These are phyloP conservation scores for Saraca asoca DNA, from an alignment of 331 rosid species.

Conservation along the genomic window DNA sequence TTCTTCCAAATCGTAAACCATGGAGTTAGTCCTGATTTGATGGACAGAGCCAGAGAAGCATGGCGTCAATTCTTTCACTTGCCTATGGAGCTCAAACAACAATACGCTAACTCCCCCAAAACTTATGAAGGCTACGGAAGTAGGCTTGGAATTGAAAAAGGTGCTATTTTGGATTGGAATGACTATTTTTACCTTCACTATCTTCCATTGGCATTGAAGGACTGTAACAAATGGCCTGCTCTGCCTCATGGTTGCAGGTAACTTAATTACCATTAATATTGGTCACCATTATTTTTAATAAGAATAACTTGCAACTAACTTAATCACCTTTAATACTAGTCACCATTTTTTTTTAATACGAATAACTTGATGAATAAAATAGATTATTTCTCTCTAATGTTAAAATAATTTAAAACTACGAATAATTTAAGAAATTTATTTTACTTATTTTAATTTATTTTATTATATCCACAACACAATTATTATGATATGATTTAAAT, in stretches of 20 bases:
- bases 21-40: conserved; percentile 40
- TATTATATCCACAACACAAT: too few species aligned
- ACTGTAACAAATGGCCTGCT: conserved; percentile 46
- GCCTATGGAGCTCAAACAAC: conserved; percentile 47
- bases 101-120: conserved; percentile 44
- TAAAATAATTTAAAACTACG: too few species aligned
- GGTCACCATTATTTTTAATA: too few species aligned
- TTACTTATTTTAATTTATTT: too few species aligned
- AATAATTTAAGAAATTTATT: too few species aligned
- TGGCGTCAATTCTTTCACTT: conserved; percentile 48
- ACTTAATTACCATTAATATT: neutral
- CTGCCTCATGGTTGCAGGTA: conserved; percentile 45
- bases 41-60: conserved; percentile 41
- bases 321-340: too few species aligned
- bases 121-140: conserved; percentile 57
- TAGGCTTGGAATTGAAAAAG: conserved; percentile 47
- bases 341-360: too few species aligned
- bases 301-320: too few species aligned
- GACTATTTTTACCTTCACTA: conserved; percentile 51
- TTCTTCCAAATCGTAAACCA: conserved; percentile 49
- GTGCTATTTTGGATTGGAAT: conserved; percentile 54
- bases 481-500: too few species aligned
- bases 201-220: conserved; percentile 44
- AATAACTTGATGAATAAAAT: too few species aligned
- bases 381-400: too few species aligned